A percentile compares a stretch with the other conserved stretches of the same genome.
phyloP scores from a whole-genome alignment of 805 yeast genomes.

The Saccharomycopsis sp. region DNA sequence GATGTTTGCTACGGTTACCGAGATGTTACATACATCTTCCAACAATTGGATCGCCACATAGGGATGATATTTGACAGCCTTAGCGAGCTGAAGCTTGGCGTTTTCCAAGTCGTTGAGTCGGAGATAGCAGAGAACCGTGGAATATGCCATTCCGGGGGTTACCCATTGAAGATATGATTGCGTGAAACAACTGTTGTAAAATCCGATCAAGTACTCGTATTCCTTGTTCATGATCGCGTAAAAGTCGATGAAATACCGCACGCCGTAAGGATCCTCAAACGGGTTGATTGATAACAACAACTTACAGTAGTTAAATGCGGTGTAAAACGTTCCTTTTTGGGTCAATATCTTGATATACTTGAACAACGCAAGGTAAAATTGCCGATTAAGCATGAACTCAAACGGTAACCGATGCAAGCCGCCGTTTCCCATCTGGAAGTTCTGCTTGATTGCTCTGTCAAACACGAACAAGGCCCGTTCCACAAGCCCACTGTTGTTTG shows the following conservation, averaged over 20 bases:
- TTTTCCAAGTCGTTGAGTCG: constrained; percentile 32
- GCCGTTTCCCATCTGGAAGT: constrained; percentile 51
- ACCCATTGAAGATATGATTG: constrained; percentile 58
- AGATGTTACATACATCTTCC: constrained; percentile 35
- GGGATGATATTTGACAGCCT: constrained; percentile 53
- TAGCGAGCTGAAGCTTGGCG: constrained; percentile 43
- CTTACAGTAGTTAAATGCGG: constrained; percentile 74
- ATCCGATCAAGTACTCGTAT: constrained; percentile 51
- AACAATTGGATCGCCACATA: constrained; percentile 47
- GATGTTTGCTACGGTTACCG: neutral
- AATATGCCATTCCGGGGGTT: constrained; percentile 66
- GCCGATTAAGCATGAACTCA: constrained; percentile 68
- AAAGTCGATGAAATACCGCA: constrained; percentile 73
- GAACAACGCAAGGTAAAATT: constrained; percentile 66
- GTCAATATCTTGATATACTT: constrained; percentile 64
- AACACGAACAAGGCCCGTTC: constrained; percentile 75
- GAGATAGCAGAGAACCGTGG: constrained; percentile 57
- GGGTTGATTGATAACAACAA: constrained; percentile 64
- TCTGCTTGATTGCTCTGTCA: constrained; percentile 62
- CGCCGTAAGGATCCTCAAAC: constrained; percentile 78
- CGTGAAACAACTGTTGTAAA: constrained; percentile 50
- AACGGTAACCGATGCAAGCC: constrained; percentile 64
- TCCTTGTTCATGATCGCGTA: constrained; percentile 66
- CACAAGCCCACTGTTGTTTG: constrained; percentile 64
- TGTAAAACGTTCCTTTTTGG: constrained; percentile 67